A percentile compares a stretch with the other conserved stretches of the same genome.
Evolutionary conservation across 106 monocot species (phyloP).

Genomic region (Apostasia shenzhenica): DNA sequence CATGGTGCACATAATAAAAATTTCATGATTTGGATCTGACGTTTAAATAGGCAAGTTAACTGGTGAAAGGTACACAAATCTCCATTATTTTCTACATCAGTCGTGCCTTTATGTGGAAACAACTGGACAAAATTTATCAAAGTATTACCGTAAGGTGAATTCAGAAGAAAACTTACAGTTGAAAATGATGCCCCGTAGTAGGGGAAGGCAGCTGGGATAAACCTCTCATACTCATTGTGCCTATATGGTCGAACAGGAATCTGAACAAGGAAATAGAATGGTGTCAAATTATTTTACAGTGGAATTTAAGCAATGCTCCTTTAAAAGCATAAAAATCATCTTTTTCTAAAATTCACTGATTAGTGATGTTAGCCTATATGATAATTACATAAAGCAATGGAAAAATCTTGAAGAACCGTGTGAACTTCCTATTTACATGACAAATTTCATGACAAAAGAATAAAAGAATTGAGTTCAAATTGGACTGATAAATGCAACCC

Average conservation of each 20-base stretch:
- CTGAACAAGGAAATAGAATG: constrained; percentile 29
- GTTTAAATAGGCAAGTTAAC: neutral
- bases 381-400: too few species aligned
- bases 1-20: neutral
- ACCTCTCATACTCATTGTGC: constrained; percentile 96
- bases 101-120: neutral
- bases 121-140: neutral
- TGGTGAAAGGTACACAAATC: neutral
- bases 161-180: constrained; percentile 42
- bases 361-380: too few species aligned
- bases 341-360: too few species aligned
- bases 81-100: neutral
- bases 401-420: too few species aligned
- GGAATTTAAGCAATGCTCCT: neutral
- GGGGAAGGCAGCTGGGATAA: constrained; percentile 83
- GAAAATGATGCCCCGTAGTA: constrained; percentile 94
- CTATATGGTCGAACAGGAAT: constrained; percentile 85
- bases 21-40: neutral
- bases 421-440: too few species aligned
- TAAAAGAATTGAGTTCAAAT: too few species aligned
- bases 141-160: neutral
- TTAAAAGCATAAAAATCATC: neutral
- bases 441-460: too few species aligned
- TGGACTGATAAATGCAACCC: too few species aligned
- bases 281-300: neutral